These are phyloP conservation scores for Macrophomina pseudophaseolina DNA, from an alignment of 2,329 filamentous ascomycete genomes.

Conservation along the genomic window DNA sequence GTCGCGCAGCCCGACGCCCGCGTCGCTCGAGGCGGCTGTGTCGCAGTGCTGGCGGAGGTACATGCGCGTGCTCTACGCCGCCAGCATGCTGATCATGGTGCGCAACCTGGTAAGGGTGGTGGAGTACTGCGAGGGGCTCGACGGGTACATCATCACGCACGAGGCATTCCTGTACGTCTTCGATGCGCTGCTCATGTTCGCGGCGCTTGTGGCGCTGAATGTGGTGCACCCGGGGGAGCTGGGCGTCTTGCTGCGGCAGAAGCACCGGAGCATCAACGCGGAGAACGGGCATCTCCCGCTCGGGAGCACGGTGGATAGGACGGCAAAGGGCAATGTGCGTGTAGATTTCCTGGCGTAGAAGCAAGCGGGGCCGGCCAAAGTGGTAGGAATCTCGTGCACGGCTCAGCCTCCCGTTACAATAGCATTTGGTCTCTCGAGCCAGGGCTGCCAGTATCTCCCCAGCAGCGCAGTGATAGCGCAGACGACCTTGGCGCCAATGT, in stretches of 20 bases:
- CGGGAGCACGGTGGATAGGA: no score
- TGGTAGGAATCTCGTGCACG: no score
- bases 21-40: neutral
- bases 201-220: slow-evolving; percentile 49
- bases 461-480: neutral
- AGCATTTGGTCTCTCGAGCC: neutral
- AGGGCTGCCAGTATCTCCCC: neutral
- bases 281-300: no score
- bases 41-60: slow-evolving; percentile 35
- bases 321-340: neutral
- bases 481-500: neutral
- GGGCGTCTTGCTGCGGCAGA: neutral
- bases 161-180: slow-evolving; percentile 57
- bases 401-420: neutral
- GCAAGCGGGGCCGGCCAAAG: no score
- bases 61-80: slow-evolving; percentile 50
- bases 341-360: neutral
- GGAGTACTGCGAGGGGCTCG: slow-evolving; percentile 53
- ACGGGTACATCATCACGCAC: slow-evolving; percentile 50
- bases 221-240: slow-evolving; percentile 43
- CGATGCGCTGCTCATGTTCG: slow-evolving; percentile 52
- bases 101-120: slow-evolving; percentile 55
- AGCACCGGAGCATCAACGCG: no score
- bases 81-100: slow-evolving; percentile 54
- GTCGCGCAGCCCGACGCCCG: slow-evolving; percentile 32